Evolutionary conservation across 2,329 filamentous ascomycete species (phyloP).

Genomic region (Zalaria obscura): DNA sequence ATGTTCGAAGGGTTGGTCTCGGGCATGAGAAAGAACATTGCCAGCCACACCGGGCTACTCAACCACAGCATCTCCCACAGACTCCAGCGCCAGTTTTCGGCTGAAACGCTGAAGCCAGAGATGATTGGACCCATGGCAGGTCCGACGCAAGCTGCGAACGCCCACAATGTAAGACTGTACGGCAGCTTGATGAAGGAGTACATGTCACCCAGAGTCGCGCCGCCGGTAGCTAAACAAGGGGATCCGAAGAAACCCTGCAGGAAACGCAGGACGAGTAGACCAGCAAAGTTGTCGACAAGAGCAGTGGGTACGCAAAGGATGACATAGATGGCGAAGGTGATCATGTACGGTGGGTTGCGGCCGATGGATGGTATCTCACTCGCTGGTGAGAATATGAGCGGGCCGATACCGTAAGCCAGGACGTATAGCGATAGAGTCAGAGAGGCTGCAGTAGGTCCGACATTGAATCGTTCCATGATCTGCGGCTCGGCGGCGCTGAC

Average conservation of each 20-base stretch:
- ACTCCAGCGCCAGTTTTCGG: conserved; percentile 48
- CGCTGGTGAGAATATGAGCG: conserved; percentile 51
- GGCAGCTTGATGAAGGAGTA: conserved; percentile 42
- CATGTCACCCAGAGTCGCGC: conserved; percentile 41
- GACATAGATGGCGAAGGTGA: conserved; percentile 55
- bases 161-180: conserved; percentile 47
- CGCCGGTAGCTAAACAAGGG: conserved; percentile 47
- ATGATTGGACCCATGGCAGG: conserved; percentile 48
- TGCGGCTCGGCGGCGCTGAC: conserved; percentile 31
- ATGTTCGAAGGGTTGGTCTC: conserved; percentile 48
- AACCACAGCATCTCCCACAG: conserved; percentile 51
- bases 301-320: conserved; percentile 52
- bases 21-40: conserved; percentile 46
- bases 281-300: conserved; percentile 46
- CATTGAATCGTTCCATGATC: conserved; percentile 39
- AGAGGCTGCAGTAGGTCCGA: conserved; percentile 37
- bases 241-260: conserved; percentile 53
- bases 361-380: conserved; percentile 54
- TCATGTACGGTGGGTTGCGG: conserved; percentile 52
- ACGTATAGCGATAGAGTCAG: conserved; percentile 50
- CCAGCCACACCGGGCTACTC: conserved; percentile 42
- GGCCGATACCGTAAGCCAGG: conserved; percentile 40
- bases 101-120: conserved; percentile 44
- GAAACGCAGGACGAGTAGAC: conserved; percentile 44
- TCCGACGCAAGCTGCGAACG: conserved; percentile 32